These are phyloP conservation scores for Diaporthe capsici DNA, from an alignment of 2,329 filamentous ascomycete genomes.

Conservation along the genomic window DNA sequence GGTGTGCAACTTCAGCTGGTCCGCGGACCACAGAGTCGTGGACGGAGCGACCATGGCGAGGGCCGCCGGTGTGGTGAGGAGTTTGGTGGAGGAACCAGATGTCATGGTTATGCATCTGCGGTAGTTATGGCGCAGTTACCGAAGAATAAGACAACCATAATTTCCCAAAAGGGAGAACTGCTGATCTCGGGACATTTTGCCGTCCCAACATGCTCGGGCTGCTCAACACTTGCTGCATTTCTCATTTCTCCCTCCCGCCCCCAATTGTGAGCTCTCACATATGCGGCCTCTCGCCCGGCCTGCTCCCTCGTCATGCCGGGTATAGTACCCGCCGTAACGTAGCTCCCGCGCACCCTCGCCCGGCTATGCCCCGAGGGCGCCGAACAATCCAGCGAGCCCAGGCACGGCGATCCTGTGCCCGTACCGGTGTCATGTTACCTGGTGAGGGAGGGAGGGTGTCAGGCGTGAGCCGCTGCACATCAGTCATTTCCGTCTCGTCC, in stretches of 20 bases:
- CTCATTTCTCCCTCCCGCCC: neutral
- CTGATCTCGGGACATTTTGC: neutral
- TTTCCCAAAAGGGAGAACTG: neutral
- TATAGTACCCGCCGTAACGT: constrained; percentile 15
- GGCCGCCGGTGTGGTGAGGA: constrained; percentile 85
- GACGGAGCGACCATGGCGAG: constrained; percentile 96
- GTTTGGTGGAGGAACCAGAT: constrained; percentile 86
- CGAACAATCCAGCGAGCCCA: constrained; percentile 1
- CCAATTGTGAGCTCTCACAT: constrained; percentile 8
- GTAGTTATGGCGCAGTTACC: constrained; percentile 58
- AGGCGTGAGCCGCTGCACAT: constrained; percentile 1
- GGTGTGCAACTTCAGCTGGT: constrained; percentile 94
- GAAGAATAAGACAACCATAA: constrained; percentile 4
- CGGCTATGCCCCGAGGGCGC: constrained; percentile 11
- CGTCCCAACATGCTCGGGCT: constrained; percentile 3
- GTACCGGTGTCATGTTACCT: neutral
- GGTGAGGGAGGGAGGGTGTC: neutral
- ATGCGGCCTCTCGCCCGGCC: constrained; percentile 20
- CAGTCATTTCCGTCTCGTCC: neutral
- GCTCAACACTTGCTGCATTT: neutral
- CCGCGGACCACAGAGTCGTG: constrained; percentile 92
- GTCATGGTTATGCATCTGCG: constrained; percentile 87
- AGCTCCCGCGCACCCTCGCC: neutral
- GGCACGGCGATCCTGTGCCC: neutral
- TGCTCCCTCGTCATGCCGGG: constrained; percentile 1